These are phyloP conservation scores for Tolypocladium tundrense DNA, from an alignment of 2,329 filamentous ascomycete species.

Conservation along the genomic window DNA sequence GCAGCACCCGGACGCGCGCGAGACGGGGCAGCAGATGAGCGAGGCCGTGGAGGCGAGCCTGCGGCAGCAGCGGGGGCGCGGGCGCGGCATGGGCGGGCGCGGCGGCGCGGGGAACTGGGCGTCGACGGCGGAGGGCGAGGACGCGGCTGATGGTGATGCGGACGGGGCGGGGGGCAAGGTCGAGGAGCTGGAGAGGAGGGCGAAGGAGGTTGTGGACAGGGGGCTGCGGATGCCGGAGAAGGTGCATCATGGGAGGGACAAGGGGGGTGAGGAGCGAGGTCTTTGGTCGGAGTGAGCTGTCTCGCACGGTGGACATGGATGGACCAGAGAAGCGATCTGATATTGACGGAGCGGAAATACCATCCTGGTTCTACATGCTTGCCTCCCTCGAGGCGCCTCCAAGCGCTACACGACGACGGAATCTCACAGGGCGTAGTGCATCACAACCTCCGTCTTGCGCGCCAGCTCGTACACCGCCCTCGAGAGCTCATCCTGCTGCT, in stretches of 20 bases:
- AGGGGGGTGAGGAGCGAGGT: background rate
- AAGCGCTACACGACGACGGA: background rate
- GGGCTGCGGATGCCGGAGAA: conserved; percentile 35
- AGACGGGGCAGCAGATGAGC: conserved; percentile 22
- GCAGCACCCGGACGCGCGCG: conserved; percentile 18
- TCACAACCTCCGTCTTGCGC: background rate
- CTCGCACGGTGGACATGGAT: background rate
- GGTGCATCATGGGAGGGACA: conserved; percentile 24
- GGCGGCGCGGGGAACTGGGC: conserved; percentile 50
- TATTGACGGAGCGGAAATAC: background rate
- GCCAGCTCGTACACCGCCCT: background rate
- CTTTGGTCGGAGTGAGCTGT: background rate
- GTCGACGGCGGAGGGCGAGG: conserved; percentile 7
- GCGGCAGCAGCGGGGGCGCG: conserved; percentile 12
- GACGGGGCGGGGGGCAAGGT: conserved; percentile 16
- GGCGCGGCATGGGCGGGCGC: conserved; percentile 27
- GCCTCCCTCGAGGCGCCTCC: background rate
- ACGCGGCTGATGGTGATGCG: conserved; percentile 11
- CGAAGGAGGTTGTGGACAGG: conserved; percentile 35
- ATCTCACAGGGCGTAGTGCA: background rate
- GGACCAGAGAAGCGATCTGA: background rate
- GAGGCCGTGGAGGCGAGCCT: conserved; percentile 23
- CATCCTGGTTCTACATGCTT: background rate
- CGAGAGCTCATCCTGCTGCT: background rate
- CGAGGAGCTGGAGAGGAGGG: conserved; percentile 30